Base-by-base conservation (phyloP, 2,329 filamentous ascomycete species). In the Arthrinium puccinioides region DNA sequence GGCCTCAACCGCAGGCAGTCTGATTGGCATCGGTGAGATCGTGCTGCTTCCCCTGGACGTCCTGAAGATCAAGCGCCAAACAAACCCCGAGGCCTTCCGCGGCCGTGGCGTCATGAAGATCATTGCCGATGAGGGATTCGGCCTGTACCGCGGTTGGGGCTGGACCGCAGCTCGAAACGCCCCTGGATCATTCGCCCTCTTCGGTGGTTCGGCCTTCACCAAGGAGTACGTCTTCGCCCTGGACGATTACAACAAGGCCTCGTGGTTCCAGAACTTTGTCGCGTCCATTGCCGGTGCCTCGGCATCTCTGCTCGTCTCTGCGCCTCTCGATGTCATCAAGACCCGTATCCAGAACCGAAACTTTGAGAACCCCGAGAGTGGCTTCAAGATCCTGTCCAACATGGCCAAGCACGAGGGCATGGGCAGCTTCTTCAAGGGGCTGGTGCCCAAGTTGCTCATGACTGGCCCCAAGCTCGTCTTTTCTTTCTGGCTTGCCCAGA, bases 401-500 rank as follows among this genome's bases (percentile, higher is more conserved):
- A 98, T 98, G 92, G 77, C 86, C 47, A 86, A 82, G 70, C 79
- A 95, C 52, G 92, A 98, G 66, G 92, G 90, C 16, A 59, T 83
- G 41, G 69, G 74, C 13, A 82, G 84, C 54, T 97, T 98, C 77
- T 98, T 98, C 79, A 98, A 98, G 79, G 92, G 92, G 29, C 67
- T 98, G 47, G 84, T 88, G 34, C 92, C 92, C 45, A 98, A 98
- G 83, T 79, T 98, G 47, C 76, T 98, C 56, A 98, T 98, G 92
- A 98, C 92, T 13, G 94, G 92, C 18, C 92, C 92, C 46, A 98
- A 98, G 77, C 76, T 98, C 43, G 92, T 97, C 45, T 98, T 98
- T 73, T 96, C 89, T 44, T 98, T 98, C 81, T 98, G 92, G 92
- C 79, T 98, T 58, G 92, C 92, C 40, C 92, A 98, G 73, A 97